phyloP scores from a whole-genome alignment of 495 filamentous ascomycete species.

The Talaromyces thailandensis region DNA sequence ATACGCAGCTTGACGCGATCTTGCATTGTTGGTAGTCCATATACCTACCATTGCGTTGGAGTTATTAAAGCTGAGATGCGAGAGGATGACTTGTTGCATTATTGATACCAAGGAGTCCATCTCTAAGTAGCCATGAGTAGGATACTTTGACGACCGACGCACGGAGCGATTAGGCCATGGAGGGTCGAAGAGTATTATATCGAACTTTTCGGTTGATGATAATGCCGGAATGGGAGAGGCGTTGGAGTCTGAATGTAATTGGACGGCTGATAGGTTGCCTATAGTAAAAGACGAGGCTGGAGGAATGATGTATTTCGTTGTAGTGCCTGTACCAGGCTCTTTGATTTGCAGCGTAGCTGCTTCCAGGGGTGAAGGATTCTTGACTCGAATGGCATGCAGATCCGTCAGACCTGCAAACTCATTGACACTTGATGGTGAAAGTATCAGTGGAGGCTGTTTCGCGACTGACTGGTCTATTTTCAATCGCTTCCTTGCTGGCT shows the following conservation, averaged over 20 bases:
- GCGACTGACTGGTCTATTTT: slow-evolving; percentile 10
- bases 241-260: slow-evolving; percentile 12
- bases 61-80: slow-evolving; percentile 14
- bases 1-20: slow-evolving; percentile 49
- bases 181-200: slow-evolving; percentile 80
- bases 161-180: slow-evolving; percentile 93
- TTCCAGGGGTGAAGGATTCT: slow-evolving; percentile 21
- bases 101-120: slow-evolving; percentile 20
- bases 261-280: slow-evolving; percentile 16
- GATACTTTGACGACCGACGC: slow-evolving; percentile 58
- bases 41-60: slow-evolving; percentile 45
- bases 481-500: slow-evolving; percentile 2
- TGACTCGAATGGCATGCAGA: slow-evolving; percentile 21
- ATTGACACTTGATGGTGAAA: slow-evolving; percentile 25
- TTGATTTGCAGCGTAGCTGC: slow-evolving; percentile 14
- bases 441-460: slow-evolving; percentile 19
- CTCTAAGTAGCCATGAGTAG: slow-evolving; percentile 34
- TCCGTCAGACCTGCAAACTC: slow-evolving; percentile 19
- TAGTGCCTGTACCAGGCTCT: slow-evolving; percentile 10
- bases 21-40: slow-evolving; percentile 81
- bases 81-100: slow-evolving; percentile 20
- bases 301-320: slow-evolving; percentile 36
- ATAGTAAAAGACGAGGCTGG: slow-evolving; percentile 44
- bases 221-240: slow-evolving; percentile 21
- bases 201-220: slow-evolving; percentile 40